phyloP scores from a whole-genome alignment of 2,329 filamentous ascomycete species.

The Venturia asperata region DNA sequence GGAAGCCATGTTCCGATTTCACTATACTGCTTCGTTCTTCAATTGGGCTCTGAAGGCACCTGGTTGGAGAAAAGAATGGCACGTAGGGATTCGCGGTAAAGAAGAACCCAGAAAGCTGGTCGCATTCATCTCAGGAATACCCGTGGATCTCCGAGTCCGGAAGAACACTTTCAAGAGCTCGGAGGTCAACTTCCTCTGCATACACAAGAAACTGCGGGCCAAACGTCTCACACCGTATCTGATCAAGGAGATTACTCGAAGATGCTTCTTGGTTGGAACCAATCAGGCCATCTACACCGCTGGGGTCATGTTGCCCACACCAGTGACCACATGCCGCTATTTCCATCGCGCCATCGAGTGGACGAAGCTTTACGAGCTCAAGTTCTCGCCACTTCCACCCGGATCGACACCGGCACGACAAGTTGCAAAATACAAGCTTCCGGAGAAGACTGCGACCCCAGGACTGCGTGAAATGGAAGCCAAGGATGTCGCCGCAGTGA shows the following conservation, averaged over 20 bases:
- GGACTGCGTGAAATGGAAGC: conserved; percentile 74
- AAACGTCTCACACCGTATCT: conserved; percentile 89
- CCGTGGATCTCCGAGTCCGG: conserved; percentile 73
- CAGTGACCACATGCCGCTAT: conserved; percentile 88
- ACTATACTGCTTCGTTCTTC: conserved; percentile 82
- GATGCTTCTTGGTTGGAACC: conserved; percentile 77
- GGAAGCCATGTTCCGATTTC: conserved; percentile 95
- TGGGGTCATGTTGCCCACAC: conserved; percentile 82
- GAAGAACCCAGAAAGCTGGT: conserved; percentile 78
- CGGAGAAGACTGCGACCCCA: conserved; percentile 61
- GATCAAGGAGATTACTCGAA: conserved; percentile 94
- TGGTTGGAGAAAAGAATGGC: conserved; percentile 90
- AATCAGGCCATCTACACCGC: conserved; percentile 97
- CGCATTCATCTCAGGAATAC: conserved; percentile 92
- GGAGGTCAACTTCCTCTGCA: conserved; percentile 96
- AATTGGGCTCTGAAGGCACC: conserved; percentile 94
- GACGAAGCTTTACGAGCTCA: conserved; percentile 91
- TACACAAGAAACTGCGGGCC: conserved; percentile 94
- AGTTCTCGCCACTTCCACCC: conserved; percentile 80
- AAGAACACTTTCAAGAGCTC: conserved; percentile 67
- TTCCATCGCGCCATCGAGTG: conserved; percentile 92
- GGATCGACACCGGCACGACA: conserved; percentile 81
- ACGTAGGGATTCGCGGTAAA: conserved; percentile 77
- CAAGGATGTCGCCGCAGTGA: conserved; percentile 70
- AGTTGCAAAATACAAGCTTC: conserved; percentile 77